Base-by-base conservation (phyloP, 2,329 filamentous ascomycete genomes). In the Apiospora phragmitis region DNA sequence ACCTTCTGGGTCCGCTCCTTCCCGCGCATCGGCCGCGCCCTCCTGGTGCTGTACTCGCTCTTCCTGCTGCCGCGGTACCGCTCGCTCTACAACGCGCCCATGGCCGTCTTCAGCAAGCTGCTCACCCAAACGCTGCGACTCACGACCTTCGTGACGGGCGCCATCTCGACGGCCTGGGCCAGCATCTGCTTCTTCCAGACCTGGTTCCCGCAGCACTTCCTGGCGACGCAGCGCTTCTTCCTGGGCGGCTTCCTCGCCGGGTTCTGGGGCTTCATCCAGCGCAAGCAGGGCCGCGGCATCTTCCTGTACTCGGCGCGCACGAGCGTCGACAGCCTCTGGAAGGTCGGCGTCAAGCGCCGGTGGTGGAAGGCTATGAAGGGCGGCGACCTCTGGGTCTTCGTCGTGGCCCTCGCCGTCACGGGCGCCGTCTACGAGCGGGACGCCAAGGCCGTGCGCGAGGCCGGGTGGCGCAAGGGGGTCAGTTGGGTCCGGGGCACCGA, bases 191-290 rank as follows among this genome's bases (percentile, higher is more conserved):
- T 98, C 77, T 94, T 98, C 85, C 94, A 97, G 81, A 85, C 88
- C 65, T 87, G 92, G 77, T 86, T 98, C 1, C 94, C 95, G 0
- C 88, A 92, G 3, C 87, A 87, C 7, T 85, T 94, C 11, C 85
- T 98, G 0, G 89, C 95, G 0, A 95, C 92, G 0, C 93, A 96
- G 79, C 90, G 96, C 29, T 97, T 96, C 86, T 97, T 97, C 86
- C 85, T 98, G 0, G 93, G 94, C 68, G 95, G 96, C 9, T 93
- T 95, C 79, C 77, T 97, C 1, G 94, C 93, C 0, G 96, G 96
- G 0, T 81, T 96, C 35, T 98, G 95, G 91, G 93, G 93, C 0
- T 93, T 93, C 80, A 82, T 97, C 1, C 92, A 94, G 78, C 85
- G 91, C 62, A 84, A 87, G 72, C 35, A 32, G 9, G 89, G 91